Percentiles rank a stretch among this genome's conserved stretches.
These are phyloP conservation scores for Nannochloropsis granulata DNA, from an alignment of 108 stramenopile genomes.

Conservation along the genomic window DNA sequence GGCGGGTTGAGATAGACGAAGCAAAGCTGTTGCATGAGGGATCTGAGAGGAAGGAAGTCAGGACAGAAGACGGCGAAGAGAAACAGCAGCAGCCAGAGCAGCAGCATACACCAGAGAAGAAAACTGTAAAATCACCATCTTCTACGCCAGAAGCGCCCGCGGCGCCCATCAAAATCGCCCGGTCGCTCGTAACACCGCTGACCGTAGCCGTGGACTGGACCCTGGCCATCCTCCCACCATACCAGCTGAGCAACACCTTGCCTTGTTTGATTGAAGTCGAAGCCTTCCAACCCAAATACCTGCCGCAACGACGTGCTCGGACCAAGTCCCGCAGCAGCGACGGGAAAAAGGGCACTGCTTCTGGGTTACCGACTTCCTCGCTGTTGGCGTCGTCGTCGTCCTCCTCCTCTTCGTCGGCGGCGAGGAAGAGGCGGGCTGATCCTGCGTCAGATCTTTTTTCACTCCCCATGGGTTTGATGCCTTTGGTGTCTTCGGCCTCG, in stretches of 20 bases:
- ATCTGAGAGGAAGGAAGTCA: too few relatives aligned
- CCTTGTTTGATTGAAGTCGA: not conserved
- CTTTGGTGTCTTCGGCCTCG: not conserved
- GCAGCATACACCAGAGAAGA: too few relatives aligned
- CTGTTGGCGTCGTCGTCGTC: not conserved
- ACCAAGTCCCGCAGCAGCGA: too few relatives aligned
- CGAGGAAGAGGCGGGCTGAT: not conserved
- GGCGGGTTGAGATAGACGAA: too few relatives aligned
- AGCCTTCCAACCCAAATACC: not conserved
- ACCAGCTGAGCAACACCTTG: not conserved
- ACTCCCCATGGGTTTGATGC: not conserved
- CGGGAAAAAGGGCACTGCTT: too few relatives aligned
- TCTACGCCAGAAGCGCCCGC: not conserved
- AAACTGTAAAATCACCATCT: too few relatives aligned
- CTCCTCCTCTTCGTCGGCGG: not conserved
- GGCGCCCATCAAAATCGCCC: not conserved
- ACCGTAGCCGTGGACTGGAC: not conserved
- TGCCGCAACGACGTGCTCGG: not conserved
- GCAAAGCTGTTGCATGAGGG: too few relatives aligned
- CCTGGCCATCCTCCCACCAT: not conserved
- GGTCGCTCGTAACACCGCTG: not conserved
- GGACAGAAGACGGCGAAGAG: too few relatives aligned
- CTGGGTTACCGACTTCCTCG: too few relatives aligned
- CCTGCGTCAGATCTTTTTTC: not conserved
- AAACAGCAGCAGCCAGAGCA: too few relatives aligned